A percentile compares a stretch with the other conserved stretches of the same genome.
Conservation (phyloP, 345 rosid genomes). For the Populus euphratica region DNA sequence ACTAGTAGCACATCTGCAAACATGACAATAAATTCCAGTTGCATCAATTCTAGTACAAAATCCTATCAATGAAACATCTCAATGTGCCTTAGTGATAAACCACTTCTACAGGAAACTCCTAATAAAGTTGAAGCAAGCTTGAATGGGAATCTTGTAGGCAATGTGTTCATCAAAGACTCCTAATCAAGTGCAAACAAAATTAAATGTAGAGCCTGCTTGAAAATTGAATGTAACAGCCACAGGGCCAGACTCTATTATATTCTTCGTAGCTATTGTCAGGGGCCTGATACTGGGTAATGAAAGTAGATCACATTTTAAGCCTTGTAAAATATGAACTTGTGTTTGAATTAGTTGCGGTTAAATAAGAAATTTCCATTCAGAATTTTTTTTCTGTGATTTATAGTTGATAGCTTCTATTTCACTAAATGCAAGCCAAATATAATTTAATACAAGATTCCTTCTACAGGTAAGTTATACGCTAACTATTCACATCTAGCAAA, state of each 20-base stretch:
- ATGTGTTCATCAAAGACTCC: background rate
- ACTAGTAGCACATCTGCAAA: slow-evolving; percentile 72
- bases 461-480: background rate
- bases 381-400: background rate
- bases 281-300: background rate
- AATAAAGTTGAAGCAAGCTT: background rate
- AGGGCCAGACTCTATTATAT: background rate
- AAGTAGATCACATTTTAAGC: background rate
- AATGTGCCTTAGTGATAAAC: background rate
- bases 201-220: background rate
- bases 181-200: background rate
- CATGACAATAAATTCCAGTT: slow-evolving; percentile 6
- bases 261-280: background rate
- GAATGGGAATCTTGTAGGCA: background rate
- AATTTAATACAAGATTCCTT: background rate
- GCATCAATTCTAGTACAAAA: background rate
- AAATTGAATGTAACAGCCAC: background rate
- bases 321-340: background rate
- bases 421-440: background rate
- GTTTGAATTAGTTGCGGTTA: background rate
- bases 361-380: background rate
- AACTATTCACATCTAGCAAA: background rate
- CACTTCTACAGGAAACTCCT: background rate
- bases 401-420: background rate
- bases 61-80: background rate